Conservation (phyloP, 495 filamentous ascomycete genomes). For the Penicillium simplicissimum region DNA sequence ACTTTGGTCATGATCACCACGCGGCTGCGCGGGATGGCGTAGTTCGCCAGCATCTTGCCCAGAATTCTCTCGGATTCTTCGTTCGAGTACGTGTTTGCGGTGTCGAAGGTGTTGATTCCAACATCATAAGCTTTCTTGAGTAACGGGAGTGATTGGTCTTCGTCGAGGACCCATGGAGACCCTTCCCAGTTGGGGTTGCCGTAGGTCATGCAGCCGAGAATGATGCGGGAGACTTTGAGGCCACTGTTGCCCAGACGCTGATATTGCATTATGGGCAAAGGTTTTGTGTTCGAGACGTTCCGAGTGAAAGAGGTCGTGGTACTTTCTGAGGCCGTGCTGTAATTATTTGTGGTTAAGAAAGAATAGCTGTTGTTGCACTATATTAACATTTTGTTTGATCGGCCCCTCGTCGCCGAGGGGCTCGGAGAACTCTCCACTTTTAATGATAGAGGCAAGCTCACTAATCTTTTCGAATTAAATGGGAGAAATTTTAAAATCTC, state of each 20-base stretch:
- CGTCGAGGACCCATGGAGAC: conserved; percentile 58
- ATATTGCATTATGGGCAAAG: conserved; percentile 24
- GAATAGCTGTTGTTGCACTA: not conserved
- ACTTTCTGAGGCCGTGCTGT: not conserved
- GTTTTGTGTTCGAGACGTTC: not conserved
- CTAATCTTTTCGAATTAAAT: not conserved
- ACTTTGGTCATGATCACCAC: conserved; percentile 75
- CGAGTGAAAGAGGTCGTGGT: not conserved
- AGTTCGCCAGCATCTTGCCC: conserved; percentile 67
- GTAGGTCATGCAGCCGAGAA: conserved; percentile 68
- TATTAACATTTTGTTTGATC: not conserved
- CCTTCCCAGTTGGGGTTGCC: conserved; percentile 54
- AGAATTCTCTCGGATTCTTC: conserved; percentile 67
- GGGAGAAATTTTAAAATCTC: too few species aligned
- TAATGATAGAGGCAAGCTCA: not conserved
- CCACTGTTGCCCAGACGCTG: conserved; percentile 60
- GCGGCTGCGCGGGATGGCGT: conserved; percentile 69
- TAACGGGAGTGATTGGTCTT: conserved; percentile 62
- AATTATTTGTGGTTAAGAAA: not conserved
- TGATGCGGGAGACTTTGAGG: conserved; percentile 63
- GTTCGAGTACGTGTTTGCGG: conserved; percentile 63
- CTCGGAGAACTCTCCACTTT: conserved; percentile 16
- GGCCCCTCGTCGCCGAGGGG: not conserved
- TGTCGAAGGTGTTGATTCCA: conserved; percentile 60
- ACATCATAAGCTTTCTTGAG: conserved; percentile 66